A percentile compares a stretch with the other conserved stretches of the same genome.
Conservation (phyloP, 257 asterid species). For the Sherardia arvensis region DNA sequence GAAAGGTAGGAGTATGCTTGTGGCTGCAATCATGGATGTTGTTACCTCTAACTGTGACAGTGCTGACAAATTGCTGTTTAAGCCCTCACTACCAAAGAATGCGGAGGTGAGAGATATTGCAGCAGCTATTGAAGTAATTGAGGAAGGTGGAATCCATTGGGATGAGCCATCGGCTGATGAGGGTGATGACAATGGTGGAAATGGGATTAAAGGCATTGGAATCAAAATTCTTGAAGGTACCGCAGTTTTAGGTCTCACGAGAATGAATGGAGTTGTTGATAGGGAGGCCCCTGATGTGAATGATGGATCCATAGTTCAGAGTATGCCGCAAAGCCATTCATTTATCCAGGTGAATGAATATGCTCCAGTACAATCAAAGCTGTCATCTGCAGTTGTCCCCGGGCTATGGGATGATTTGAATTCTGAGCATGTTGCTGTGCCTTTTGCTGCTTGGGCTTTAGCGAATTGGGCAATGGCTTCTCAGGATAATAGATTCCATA, state of each 20-base stretch:
- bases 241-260: slow-evolving; percentile 74
- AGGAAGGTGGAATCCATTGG: slow-evolving; percentile 93
- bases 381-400: slow-evolving; percentile 68
- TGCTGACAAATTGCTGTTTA: slow-evolving; percentile 49
- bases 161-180: slow-evolving; percentile 61
- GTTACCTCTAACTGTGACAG: slow-evolving; percentile 82
- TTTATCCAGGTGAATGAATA: slow-evolving; percentile 46
- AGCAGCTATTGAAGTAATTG: slow-evolving; percentile 89
- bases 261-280: slow-evolving; percentile 47
- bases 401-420: slow-evolving; percentile 99
- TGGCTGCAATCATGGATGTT: slow-evolving; percentile 94
- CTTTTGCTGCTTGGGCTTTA: slow-evolving; percentile 99
- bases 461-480: slow-evolving; percentile 99
- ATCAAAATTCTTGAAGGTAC: slow-evolving; percentile 96
- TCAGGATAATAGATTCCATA: slow-evolving; percentile 73
- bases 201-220: slow-evolving; percentile 86
- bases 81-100: slow-evolving; percentile 63
- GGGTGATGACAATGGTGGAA: slow-evolving; percentile 60
- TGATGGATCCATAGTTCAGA: slow-evolving; percentile 18
- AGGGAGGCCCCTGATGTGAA: slow-evolving; percentile 41
- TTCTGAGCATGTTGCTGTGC: slow-evolving; percentile 90
- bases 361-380: slow-evolving; percentile 31
- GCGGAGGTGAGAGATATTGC: slow-evolving; percentile 93
- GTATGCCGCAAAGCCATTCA: slow-evolving; percentile 27
- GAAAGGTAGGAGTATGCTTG: slow-evolving; percentile 99